phyloP scores from a whole-genome alignment of 331 rosid species.

The Pyracantha coccinea region DNA sequence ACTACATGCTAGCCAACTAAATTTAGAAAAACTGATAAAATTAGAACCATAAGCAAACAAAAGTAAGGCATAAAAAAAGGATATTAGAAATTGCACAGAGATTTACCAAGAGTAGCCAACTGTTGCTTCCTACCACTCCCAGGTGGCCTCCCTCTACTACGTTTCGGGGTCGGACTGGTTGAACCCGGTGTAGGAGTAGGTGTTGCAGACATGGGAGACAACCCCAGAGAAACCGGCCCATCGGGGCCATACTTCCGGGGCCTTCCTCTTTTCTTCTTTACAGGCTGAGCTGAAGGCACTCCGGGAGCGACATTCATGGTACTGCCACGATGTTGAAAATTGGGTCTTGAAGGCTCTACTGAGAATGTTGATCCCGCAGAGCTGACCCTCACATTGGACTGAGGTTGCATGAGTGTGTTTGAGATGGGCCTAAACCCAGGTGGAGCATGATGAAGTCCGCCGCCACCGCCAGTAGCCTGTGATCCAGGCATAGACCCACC shows the following conservation, averaged over 20 bases:
- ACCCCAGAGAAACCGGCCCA: conserved; percentile 64
- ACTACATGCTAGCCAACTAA: neutral
- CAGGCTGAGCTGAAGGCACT: conserved; percentile 48
- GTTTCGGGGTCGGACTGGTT: conserved; percentile 30
- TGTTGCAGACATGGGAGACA: conserved; percentile 59
- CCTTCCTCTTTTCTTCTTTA: conserved; percentile 89
- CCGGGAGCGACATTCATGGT: conserved; percentile 44
- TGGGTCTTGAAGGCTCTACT: conserved; percentile 34
- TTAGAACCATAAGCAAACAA: neutral
- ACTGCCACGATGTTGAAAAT: conserved; percentile 49
- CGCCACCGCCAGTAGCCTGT: conserved; percentile 44
- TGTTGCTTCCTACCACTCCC: conserved; percentile 94
- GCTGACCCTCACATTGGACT: conserved; percentile 46
- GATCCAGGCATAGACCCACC: conserved; percentile 53
- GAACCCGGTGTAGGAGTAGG: conserved; percentile 45
- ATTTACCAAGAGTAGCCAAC: conserved; percentile 62
- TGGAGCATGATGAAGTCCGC: conserved; percentile 29
- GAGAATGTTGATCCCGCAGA: conserved; percentile 51
- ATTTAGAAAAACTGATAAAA: neutral
- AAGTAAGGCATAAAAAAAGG: neutral
- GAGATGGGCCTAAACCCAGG: conserved; percentile 68
- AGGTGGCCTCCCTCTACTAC: conserved; percentile 71
- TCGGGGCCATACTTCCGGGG: conserved; percentile 88
- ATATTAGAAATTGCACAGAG: neutral
- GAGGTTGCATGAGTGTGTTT: conserved; percentile 41